Evolutionary conservation across 495 filamentous ascomycete species (phyloP), one percentile per base, ranked within the genome.

Genomic region (Neurospora tetrasperma): DNA sequence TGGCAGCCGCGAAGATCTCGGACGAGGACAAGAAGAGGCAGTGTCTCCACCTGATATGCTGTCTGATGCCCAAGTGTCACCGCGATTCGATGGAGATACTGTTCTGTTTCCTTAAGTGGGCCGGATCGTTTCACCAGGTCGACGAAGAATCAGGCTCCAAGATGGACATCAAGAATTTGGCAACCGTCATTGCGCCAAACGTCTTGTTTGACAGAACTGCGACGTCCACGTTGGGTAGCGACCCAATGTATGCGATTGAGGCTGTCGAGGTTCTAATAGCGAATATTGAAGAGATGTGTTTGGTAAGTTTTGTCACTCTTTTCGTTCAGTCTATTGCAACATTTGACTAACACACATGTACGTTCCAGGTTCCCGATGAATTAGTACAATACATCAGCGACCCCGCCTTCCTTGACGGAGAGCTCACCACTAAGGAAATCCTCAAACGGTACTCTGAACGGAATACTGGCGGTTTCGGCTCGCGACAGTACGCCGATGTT

Each of bases 161-260:
- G 85, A 99, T 99, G 96, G 96, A 99, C 81, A 93, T 96, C 69
- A 94, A 97, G 81, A 99, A 99, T 78, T 88, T 99, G 71, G 93
- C 96, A 8, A 98, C 96, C n/a, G 96, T 99, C 73, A 97, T 99
- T 75, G 93, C 94, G 7, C 96, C 96, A 0, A 99, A 99, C 74
- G 92, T 99, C 71, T 89, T 99, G 16, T 93, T 93, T 76, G 89
- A 92, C 12, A 90, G 85, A 74, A 86, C 87, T 62, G 90, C 89
- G 74, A 80, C 76, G 20, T 87, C 90, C 14, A 86, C 83, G 41
- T 88, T 92, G 76, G 93, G 96, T 76, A 90, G 91, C 75, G 88
- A 91, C 48, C 95, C 92, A 76, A 97, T 98, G 85, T 86, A 92
- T 76, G 93, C 94, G 16, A 97, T 99, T 69, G 93, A 96, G 77